phyloP scores from a whole-genome alignment of 768 basidiomycete genomes.

The Serpula lacrymans region DNA sequence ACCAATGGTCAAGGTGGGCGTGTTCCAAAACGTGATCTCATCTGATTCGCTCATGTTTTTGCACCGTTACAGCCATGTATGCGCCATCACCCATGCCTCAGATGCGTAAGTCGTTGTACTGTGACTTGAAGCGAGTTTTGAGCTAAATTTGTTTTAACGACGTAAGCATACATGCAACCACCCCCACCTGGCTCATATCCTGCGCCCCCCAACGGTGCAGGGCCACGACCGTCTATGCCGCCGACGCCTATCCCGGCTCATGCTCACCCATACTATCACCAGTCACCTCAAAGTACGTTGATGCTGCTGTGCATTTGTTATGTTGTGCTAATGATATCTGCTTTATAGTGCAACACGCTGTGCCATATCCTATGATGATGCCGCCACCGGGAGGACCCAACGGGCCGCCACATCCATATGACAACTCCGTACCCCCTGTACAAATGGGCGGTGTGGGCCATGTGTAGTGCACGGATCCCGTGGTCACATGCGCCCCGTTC shows the following conservation, averaged over 20 bases:
- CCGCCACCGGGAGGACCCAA: constrained; percentile 66
- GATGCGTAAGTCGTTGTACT: constrained; percentile 62
- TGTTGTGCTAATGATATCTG: constrained; percentile 26
- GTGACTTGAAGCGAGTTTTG: neutral
- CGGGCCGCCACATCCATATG: constrained; percentile 71
- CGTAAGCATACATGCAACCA: constrained; percentile 76
- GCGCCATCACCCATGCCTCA: constrained; percentile 77
- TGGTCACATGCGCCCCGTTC: no score
- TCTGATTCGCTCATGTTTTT: constrained; percentile 5
- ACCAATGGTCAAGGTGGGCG: constrained; percentile 54
- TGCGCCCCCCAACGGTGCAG: constrained; percentile 73
- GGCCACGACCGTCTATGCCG: constrained; percentile 85
- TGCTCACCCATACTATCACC: constrained; percentile 85
- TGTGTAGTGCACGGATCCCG: no score
- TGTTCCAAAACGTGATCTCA: neutral
- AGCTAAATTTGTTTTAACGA: constrained; percentile 37
- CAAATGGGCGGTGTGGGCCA: constrained; percentile 73
- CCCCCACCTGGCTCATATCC: constrained; percentile 76
- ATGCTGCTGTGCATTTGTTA: constrained; percentile 19
- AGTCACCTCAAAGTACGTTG: constrained; percentile 78
- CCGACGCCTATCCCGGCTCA: constrained; percentile 86
- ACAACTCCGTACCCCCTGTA: constrained; percentile 65
- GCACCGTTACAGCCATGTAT: constrained; percentile 64
- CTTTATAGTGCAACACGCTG: constrained; percentile 74
- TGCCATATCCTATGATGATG: constrained; percentile 93